These are phyloP conservation scores for Podospora fimiseda DNA, from an alignment of 495 filamentous ascomycete species.

Conservation along the genomic window DNA sequence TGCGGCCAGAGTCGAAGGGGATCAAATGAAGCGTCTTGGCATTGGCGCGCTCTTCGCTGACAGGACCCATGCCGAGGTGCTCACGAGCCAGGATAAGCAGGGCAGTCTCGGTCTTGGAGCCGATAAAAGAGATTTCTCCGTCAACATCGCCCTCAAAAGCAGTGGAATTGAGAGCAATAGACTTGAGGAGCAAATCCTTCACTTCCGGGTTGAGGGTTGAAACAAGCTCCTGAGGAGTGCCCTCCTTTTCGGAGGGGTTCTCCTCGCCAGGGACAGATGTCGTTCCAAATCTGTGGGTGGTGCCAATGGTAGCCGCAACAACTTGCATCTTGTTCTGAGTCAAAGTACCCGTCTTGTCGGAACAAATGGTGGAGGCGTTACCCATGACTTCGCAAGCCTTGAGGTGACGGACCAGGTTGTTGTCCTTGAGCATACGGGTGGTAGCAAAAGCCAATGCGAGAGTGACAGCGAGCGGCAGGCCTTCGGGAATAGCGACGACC, in stretches of 20 bases:
- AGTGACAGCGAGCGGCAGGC: slow-evolving; percentile 86
- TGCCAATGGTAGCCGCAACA: slow-evolving; percentile 71
- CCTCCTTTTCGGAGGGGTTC: slow-evolving; percentile 18
- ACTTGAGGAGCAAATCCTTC: slow-evolving; percentile 62
- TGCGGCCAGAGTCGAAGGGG: slow-evolving; percentile 80
- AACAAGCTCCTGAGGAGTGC: slow-evolving; percentile 24
- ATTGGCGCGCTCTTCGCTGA: slow-evolving; percentile 64
- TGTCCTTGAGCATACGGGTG: slow-evolving; percentile 89
- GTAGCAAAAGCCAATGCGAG: slow-evolving; percentile 92
- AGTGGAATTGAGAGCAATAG: slow-evolving; percentile 79
- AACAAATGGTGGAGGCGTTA: slow-evolving; percentile 92
- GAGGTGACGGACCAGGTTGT: slow-evolving; percentile 85
- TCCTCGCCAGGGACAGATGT: slow-evolving; percentile 3
- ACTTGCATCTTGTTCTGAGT: slow-evolving; percentile 90
- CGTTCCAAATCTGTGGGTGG: slow-evolving; percentile 55
- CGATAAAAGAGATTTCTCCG: slow-evolving; percentile 66
- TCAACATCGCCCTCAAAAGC: slow-evolving; percentile 80
- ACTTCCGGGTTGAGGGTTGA: slow-evolving; percentile 48
- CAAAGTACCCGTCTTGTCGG: slow-evolving; percentile 95
- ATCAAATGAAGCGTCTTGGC: slow-evolving; percentile 64
- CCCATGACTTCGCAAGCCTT: slow-evolving; percentile 99
- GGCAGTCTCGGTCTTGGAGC: slow-evolving; percentile 88
- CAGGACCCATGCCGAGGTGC: slow-evolving; percentile 65
- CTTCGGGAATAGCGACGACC: slow-evolving; percentile 92
- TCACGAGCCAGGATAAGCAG: slow-evolving; percentile 69